Base-by-base conservation (phyloP, 2,329 filamentous ascomycete species). In the Cladosporium cucumerinum region DNA sequence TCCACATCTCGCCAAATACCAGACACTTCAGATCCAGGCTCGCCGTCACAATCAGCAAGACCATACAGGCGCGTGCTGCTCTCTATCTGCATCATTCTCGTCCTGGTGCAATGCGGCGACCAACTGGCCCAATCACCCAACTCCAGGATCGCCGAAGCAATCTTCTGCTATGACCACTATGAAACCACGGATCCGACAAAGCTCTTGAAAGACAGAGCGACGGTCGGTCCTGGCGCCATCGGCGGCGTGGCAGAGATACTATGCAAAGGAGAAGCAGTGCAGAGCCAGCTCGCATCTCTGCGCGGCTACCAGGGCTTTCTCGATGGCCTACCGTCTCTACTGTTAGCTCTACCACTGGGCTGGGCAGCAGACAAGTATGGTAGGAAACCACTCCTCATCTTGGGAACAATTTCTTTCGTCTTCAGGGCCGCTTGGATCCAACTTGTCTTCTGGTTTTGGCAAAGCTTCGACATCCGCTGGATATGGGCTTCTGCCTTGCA, bases 261-360 rank as follows among this genome's bases (percentile, higher is more conserved):
- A 6, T 87, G 85, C 75, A 86, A 87, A 70, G 72, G 73, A 3
- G 71, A 76, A 0, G 72, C 76, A 2, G 82, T 87, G 0, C 84
- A 87, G 68, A 77, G 80, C 28, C 78, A 79, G 23, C 75, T 87
- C 51, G 83, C 85, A 14, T 80, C 82, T 77, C 74, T 87, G 21
- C 77, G 78, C 48, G 84, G 83, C 0, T 83, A 82, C 78, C 69
- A 75, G 51, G 67, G 74, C 23, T 79, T 81, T 1, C 75, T 84
- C 32, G 79, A 84, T 36, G 79, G 80, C 64, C 71, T 85, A 4
- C 80, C 84, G 11, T 62, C 66, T 28, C 63, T 78, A 12, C 43
- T 74, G 1, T 69, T 78, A 1, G 75, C 74, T 1, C 67, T 78
- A 1, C 75, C 75, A 2, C 73, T 76, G 51, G 76, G 76, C 25